Evolutionary conservation across 768 basidiomycete species (phyloP).

Genomic region (Mycena kentingensis): DNA sequence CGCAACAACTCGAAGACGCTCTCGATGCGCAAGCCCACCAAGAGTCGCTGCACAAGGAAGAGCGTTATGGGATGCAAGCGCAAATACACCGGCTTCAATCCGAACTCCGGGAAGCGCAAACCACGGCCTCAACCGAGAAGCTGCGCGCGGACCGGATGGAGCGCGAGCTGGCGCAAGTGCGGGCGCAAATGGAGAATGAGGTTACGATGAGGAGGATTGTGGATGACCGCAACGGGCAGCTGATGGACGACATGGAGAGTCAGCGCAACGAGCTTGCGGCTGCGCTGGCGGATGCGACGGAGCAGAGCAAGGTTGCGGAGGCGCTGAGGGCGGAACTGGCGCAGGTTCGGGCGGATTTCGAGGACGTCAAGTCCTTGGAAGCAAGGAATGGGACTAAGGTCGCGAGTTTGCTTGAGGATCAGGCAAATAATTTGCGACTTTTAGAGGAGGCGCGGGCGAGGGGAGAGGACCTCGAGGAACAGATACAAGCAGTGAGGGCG

Average conservation of each 20-base stretch:
- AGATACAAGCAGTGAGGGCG: conserved; percentile 66
- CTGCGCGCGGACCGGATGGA: conserved; percentile 60
- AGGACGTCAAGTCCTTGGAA: conserved; percentile 70
- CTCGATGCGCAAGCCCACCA: conserved; percentile 59
- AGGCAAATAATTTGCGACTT: conserved; percentile 67
- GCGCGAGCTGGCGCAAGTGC: conserved; percentile 63
- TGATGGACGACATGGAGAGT: conserved; percentile 55
- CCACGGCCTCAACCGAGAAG: conserved; percentile 43
- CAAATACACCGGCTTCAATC: conserved; percentile 59
- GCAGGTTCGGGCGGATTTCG: conserved; percentile 61
- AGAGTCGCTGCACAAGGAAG: conserved; percentile 60
- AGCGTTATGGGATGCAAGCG: conserved; percentile 53
- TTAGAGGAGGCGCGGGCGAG: conserved; percentile 75
- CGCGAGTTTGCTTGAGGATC: conserved; percentile 69
- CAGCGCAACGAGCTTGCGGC: conserved; percentile 55
- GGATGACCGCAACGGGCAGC: conserved; percentile 63
- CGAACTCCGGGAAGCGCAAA: conserved; percentile 43
- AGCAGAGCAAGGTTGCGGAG: conserved; percentile 63
- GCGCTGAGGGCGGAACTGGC: conserved; percentile 61
- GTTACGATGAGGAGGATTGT: conserved; percentile 58
- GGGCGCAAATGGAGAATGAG: conserved; percentile 66
- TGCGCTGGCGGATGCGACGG: conserved; percentile 69
- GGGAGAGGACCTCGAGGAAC: conserved; percentile 73
- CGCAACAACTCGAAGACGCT: conserved; percentile 62
- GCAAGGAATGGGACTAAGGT: conserved; percentile 64